phyloP scores from a whole-genome alignment of 1,284 basidiomycete species.

The Termitomyces sp. region DNA sequence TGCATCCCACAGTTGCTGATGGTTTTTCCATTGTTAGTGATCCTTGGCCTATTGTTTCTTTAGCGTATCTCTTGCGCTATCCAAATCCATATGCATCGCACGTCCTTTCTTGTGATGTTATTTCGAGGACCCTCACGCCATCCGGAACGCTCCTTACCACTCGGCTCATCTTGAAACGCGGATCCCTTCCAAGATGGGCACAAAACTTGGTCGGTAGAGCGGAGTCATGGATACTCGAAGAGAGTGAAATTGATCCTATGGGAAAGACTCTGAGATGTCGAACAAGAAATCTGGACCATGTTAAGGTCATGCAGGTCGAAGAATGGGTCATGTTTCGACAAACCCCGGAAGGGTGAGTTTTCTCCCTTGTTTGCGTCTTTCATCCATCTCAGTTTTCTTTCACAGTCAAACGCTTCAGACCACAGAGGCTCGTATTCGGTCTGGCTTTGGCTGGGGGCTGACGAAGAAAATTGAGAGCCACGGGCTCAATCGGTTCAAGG shows the following conservation, averaged over 20 bases:
- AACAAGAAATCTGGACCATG: slow-evolving; percentile 79
- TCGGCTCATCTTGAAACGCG: slow-evolving; percentile 88
- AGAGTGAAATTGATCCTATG: slow-evolving; percentile 82
- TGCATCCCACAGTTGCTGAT: slow-evolving; percentile 6
- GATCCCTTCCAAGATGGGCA: slow-evolving; percentile 88
- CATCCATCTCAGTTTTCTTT: neutral
- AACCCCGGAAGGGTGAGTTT: slow-evolving; percentile 55
- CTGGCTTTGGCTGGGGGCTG: slow-evolving; percentile 78
- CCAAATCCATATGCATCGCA: slow-evolving; percentile 96
- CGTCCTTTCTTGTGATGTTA: slow-evolving; percentile 92
- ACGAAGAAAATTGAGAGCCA: slow-evolving; percentile 77
- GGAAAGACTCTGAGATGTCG: slow-evolving; percentile 65
- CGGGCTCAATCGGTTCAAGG: slow-evolving; percentile 70
- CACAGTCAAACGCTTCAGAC: slow-evolving; percentile 67
- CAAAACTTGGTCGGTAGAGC: slow-evolving; percentile 70
- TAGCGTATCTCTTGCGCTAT: slow-evolving; percentile 94
- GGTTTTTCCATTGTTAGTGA: slow-evolving; percentile 45
- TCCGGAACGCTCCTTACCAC: slow-evolving; percentile 81
- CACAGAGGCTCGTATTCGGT: slow-evolving; percentile 72
- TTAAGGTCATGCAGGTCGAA: slow-evolving; percentile 79
- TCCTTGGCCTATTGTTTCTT: slow-evolving; percentile 86
- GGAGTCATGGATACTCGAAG: slow-evolving; percentile 87
- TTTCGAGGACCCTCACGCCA: slow-evolving; percentile 73
- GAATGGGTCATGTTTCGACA: slow-evolving; percentile 66
- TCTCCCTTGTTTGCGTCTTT: neutral